Evolutionary conservation across 192 early-diverging fungal species (phyloP), one percentile per base, ranked within the genome.

Genomic region (Diversispora epigaea): DNA sequence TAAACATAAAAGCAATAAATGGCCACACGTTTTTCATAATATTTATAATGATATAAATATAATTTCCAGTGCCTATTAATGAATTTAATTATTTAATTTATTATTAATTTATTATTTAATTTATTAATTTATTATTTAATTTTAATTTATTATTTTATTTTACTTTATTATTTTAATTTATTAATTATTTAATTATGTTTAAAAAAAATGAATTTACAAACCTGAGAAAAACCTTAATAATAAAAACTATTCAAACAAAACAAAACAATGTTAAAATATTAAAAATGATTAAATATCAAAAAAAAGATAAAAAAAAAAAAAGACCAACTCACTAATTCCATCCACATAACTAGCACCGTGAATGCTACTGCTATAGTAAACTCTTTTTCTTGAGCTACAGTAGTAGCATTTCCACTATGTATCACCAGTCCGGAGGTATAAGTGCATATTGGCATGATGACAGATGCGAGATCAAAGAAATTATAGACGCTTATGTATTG

Each of bases 151-250:
- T n/a, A n/a, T n/a, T n/a, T n/a, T n/a, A n/a, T n/a, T n/a, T n/a
- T n/a, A n/a, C n/a, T n/a, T n/a, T n/a, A n/a, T n/a, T 22, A 10
- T 19, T 15, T 15, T 19, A 0, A 56, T 19, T 21, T 19, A n/a
- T 22, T 61, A 0, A 22, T 61, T 22, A 61, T 61, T 12, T 11
- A 12, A 10, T 25, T 32, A 22, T 32, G 7, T 60, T 60, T 22
- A 32, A 10, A 61, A 32, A 5, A 12, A 21, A n/a, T n/a, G n/a
- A n/a, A n/a, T n/a, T n/a, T n/a, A 61, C 25, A 9, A 25, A 61
- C 58, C 58, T 61, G 58, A 61, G 25, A 61, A 61, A 32, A 61
- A 61, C 32, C 58, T 61, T 21, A 61, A 61, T 12, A 61, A 32
- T 32, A 65, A 65, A 43, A 65, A 44, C 41, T 43, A 8, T 44